Conservation (phyloP, 208 protist genomes). For the Trypanosoma brucei region DNA sequence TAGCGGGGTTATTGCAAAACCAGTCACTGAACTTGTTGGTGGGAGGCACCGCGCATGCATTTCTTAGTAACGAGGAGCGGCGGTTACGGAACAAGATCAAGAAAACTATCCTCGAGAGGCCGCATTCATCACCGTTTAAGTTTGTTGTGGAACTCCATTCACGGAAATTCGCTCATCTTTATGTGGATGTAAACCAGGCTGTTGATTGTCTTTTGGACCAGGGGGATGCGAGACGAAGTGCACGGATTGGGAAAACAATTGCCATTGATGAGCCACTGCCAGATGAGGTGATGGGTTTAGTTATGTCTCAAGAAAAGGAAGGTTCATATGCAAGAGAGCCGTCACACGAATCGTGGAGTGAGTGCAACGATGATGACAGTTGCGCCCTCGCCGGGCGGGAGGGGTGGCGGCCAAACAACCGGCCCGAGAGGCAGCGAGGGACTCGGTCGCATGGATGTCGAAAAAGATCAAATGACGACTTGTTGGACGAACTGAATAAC, state of each 20-base stretch:
- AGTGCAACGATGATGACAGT: too few species aligned
- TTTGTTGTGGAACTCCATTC: slow-evolving; percentile 76
- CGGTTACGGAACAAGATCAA: slow-evolving; percentile 69
- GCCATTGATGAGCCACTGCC: slow-evolving; percentile 36
- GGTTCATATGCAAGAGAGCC: not conserved
- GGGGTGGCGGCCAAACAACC: too few species aligned
- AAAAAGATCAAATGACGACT: too few species aligned
- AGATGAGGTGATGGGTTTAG: slow-evolving; percentile 13
- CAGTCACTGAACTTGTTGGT: slow-evolving; percentile 80
- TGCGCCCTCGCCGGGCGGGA: too few species aligned
- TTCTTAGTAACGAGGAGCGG: slow-evolving; percentile 85
- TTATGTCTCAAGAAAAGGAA: slow-evolving; percentile 3
- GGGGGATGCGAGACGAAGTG: slow-evolving; percentile 41
- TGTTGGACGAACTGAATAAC: too few species aligned
- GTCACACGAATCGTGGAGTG: too few species aligned
- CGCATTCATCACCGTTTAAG: slow-evolving; percentile 66
- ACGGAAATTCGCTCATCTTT: slow-evolving; percentile 55
- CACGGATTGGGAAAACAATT: slow-evolving; percentile 36
- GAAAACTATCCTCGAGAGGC: slow-evolving; percentile 84
- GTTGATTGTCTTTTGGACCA: slow-evolving; percentile 84
- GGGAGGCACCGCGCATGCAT: slow-evolving; percentile 85
- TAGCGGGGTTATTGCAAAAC: slow-evolving; percentile 83
- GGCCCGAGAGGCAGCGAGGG: too few species aligned
- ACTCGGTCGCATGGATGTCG: too few species aligned
- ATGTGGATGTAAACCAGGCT: slow-evolving; percentile 78